phyloP scores from a whole-genome alignment of 2,329 filamentous ascomycete genomes.

The Cercospora brassicicola region DNA sequence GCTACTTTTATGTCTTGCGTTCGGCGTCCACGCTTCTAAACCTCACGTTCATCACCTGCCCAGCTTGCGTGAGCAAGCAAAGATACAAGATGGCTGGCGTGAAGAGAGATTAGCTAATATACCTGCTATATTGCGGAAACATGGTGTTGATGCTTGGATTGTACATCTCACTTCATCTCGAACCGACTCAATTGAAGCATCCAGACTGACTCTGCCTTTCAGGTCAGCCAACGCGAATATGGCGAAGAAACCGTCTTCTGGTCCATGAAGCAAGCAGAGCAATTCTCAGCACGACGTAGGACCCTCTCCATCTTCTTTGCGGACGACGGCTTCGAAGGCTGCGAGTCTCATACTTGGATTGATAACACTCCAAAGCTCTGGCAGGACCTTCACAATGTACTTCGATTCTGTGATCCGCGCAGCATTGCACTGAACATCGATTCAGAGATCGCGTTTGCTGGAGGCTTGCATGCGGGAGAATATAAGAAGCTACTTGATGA shows the following conservation, averaged over 20 bases:
- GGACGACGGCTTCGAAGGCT: conserved; percentile 7
- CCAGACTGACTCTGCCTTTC: not conserved
- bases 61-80: conserved; percentile 24
- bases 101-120: conserved; percentile 23
- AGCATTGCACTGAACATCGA: conserved; percentile 23
- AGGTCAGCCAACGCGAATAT: conserved; percentile 28
- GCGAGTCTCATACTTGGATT: conserved; percentile 21
- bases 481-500: conserved; percentile 8
- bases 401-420: conserved; percentile 16
- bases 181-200: not conserved
- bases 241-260: conserved; percentile 30
- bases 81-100: conserved; percentile 25
- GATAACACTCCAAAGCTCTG: conserved; percentile 25
- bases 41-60: conserved; percentile 17
- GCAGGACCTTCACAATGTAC: conserved; percentile 12
- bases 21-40: not conserved
- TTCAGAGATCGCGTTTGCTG: conserved; percentile 26
- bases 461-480: conserved; percentile 24
- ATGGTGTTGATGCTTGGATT: conserved; percentile 29
- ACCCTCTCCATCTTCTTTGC: conserved; percentile 26
- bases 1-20: not conserved
- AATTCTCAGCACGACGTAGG: conserved; percentile 27
- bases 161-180: conserved; percentile 1
- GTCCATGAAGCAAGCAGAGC: conserved; percentile 26
- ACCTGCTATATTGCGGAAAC: conserved; percentile 21